These are phyloP conservation scores for Dicorynia guianensis DNA, from an alignment of 306 rosid genomes.

Conservation along the genomic window DNA sequence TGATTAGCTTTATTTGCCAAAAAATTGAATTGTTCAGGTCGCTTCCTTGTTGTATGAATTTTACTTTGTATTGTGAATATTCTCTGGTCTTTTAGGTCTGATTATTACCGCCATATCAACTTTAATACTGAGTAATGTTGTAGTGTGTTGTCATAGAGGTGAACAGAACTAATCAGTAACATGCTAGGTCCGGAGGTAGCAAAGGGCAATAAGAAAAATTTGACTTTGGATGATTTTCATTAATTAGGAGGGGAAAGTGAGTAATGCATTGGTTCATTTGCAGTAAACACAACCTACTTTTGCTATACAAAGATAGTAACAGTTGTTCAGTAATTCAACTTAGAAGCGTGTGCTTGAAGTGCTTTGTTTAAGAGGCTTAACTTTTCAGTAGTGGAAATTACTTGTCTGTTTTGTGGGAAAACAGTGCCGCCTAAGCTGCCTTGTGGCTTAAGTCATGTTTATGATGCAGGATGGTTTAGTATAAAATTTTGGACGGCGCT, in stretches of 20 bases:
- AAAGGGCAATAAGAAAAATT: slow-evolving; percentile 6
- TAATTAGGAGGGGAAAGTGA: slow-evolving; percentile 35
- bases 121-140: slow-evolving; percentile 22
- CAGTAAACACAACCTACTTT: neutral
- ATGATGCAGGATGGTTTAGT: slow-evolving; percentile 65
- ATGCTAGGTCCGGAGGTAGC: slow-evolving; percentile 33
- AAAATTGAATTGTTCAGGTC: slow-evolving; percentile 26
- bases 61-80: slow-evolving; percentile 22
- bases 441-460: slow-evolving; percentile 47
- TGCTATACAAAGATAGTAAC: slow-evolving; percentile 15
- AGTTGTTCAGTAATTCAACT: slow-evolving; percentile 24
- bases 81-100: slow-evolving; percentile 20
- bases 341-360: slow-evolving; percentile 26
- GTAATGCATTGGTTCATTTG: slow-evolving; percentile 24
- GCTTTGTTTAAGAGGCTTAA: slow-evolving; percentile 18
- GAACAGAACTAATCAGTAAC: slow-evolving; percentile 17
- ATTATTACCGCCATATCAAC: slow-evolving; percentile 2
- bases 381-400: slow-evolving; percentile 5
- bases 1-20: slow-evolving; percentile 24
- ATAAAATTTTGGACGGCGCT: slow-evolving; percentile 40
- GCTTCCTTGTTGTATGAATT: slow-evolving; percentile 27
- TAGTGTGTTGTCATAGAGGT: slow-evolving; percentile 9
- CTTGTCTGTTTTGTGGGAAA: neutral
- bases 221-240: slow-evolving; percentile 21
- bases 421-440: slow-evolving; percentile 26